Percentiles rank a stretch among this genome's conserved stretches.
phyloP scores from a whole-genome alignment of 1,284 basidiomycete genomes.

The Coniophora puteana region DNA sequence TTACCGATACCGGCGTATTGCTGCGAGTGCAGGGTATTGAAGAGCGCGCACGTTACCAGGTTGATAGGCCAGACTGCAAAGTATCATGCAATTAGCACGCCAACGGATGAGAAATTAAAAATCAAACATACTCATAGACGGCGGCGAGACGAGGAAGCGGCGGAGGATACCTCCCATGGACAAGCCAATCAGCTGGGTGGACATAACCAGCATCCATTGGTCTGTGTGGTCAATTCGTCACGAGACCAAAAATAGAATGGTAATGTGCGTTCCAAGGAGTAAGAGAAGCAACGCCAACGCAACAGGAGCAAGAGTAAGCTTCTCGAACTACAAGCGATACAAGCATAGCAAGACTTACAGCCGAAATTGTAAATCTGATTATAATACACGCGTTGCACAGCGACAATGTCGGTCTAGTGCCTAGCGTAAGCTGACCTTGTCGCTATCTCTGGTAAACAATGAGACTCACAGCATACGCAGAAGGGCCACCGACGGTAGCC shows the following conservation, averaged over 20 bases:
- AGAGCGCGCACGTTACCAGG: slow-evolving; percentile 58
- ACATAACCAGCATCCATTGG: slow-evolving; percentile 36
- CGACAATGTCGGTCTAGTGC: slow-evolving; percentile 31
- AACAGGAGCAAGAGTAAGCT: too few species aligned
- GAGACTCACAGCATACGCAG: slow-evolving; percentile 29
- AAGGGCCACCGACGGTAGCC: slow-evolving; percentile 43
- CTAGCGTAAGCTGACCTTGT: slow-evolving; percentile 17
- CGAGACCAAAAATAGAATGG: too few species aligned
- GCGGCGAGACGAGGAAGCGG: slow-evolving; percentile 57
- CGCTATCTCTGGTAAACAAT: background rate
- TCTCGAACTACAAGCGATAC: background rate
- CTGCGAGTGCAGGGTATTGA: slow-evolving; percentile 44
- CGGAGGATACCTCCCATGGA: slow-evolving; percentile 52
- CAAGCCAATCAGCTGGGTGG: slow-evolving; percentile 39
- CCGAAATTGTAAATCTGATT: slow-evolving; percentile 27
- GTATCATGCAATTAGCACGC: slow-evolving; percentile 4
- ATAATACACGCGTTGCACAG: slow-evolving; percentile 32
- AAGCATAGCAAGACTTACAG: slow-evolving; percentile 16
- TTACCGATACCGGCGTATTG: slow-evolving; percentile 33
- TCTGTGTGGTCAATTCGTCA: background rate
- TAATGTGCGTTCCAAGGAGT: background rate
- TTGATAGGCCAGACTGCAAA: slow-evolving; percentile 56
- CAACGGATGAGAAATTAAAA: background rate
- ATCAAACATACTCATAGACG: slow-evolving; percentile 26
- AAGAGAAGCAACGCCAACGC: too few species aligned